Evolutionary conservation across 805 yeast genomes (phyloP), one percentile per base, ranked within the genome.

Genomic region (Maudiozyma turicensis): DNA sequence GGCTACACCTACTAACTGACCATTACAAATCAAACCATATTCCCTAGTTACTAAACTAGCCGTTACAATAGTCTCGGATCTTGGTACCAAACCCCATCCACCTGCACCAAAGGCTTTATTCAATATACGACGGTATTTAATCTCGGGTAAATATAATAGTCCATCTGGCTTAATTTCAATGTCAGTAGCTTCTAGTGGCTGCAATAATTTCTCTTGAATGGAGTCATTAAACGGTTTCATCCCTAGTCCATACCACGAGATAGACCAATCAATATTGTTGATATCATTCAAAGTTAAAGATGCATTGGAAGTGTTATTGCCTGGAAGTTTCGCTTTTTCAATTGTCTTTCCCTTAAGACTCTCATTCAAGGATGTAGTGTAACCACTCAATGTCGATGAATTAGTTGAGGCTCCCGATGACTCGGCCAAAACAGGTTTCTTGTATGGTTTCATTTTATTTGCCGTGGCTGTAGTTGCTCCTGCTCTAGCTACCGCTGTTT

Each of bases 111-210:
- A 91, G 0, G 98, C 95, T 38, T 75, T 74, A 67, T 91, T 91
- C 55, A 93, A 68, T 26, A 90, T 83, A 43, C 99, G 76, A 55
- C 99, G 78, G 64, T 93, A 93, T 64, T 91, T 91, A 68, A 93
- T 93, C 65, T 93, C 99, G 0, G 99, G 99, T 43, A 93, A 71
- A 59, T 87, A 93, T 7, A 93, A 66, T 46, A 93, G 71, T 13
- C 98, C 98, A 65, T 93, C 99, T 0, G 98, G 98, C 52, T 91
- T 93, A 55, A 93, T 84, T 64, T 93, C 99, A 47, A 93, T 81
- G 57, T 91, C 97, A 30, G 75, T 74, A 6, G 78, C 74, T 0
- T 74, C 75, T n/a, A 93, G 61, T 0, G 82, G 77, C 6, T 82
- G 77, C 47, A 80, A 63, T 14, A 93, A 69, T n/a, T 78, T 72